Conservation (phyloP, 768 basidiomycete genomes). For the Mycena haematopus region DNA sequence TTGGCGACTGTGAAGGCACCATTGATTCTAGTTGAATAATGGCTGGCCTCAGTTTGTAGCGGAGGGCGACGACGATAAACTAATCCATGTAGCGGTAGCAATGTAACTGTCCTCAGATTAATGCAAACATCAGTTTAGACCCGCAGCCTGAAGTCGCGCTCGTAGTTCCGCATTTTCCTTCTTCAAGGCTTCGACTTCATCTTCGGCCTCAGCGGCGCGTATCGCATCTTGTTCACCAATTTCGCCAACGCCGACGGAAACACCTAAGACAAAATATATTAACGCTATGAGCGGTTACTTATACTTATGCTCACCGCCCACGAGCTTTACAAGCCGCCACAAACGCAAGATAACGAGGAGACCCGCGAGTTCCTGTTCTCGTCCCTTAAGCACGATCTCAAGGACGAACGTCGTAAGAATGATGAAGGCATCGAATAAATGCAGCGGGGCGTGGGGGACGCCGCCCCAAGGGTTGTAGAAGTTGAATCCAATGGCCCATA, state of each 20-base stretch:
- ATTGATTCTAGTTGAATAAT: no score
- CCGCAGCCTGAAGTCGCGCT: constrained; percentile 38
- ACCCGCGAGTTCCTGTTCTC: constrained; percentile 71
- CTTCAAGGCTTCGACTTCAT: constrained; percentile 52
- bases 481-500: constrained; percentile 69
- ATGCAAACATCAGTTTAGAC: constrained; percentile 4
- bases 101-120: no score
- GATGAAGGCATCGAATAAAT: constrained; percentile 75
- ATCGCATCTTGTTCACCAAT: constrained; percentile 61
- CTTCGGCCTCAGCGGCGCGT: constrained; percentile 54
- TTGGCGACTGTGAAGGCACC: neutral
- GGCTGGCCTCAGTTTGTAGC: no score
- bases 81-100: constrained; percentile 6
- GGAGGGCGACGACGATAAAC: neutral
- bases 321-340: constrained; percentile 82
- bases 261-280: constrained; percentile 50
- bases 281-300: neutral
- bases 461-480: constrained; percentile 69
- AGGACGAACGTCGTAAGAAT: constrained; percentile 77
- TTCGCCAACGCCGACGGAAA: constrained; percentile 79
- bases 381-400: constrained; percentile 72
- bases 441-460: constrained; percentile 63
- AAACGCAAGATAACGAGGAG: constrained; percentile 77
- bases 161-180: constrained; percentile 63
- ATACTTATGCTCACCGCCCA: constrained; percentile 47